Evolutionary conservation across 805 yeast species (phyloP), one percentile per base, ranked within the genome.

Genomic region (Yarrowia porcina): DNA sequence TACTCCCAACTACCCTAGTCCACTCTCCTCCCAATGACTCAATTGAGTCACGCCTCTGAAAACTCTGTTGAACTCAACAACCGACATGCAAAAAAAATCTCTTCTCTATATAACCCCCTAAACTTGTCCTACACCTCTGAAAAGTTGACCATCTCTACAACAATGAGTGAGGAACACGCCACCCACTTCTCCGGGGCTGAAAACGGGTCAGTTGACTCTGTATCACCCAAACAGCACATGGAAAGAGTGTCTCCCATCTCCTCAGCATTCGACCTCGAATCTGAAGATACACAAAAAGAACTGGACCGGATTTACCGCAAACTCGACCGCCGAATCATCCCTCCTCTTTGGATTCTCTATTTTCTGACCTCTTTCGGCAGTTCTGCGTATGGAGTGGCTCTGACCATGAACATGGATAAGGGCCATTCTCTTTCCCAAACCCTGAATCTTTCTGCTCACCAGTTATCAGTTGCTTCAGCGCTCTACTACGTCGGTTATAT

Each of bases 401-500:
- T 89, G 64, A 89, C 96, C 8, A 89, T 89, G 96, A 89, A 89
- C 74, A 69, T 71, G 32, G 80, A 76, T 25, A 74, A 71, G 32
- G 84, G 84, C 9, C 91, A 89, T 68, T 87, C 94, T 0, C 73
- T 89, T 64, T 69, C 69, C 1, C 83, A 80, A 65, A 71, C 82
- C 9, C 78, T 89, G 32, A 67, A 76, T 0, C 76, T 88, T 64
- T 77, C 80, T 1, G 20, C 84, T 1, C 83, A 86, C 61, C 82
- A 88, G 66, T 80, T 82, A 0, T 83, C 92, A 2, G 82, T 87
- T 1, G 96, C 96, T 2, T 84, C 88, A 20, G 94, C 96, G 0
- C 77, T 90, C 42, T 86, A 87, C 76, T 89, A 83, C 69, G 96
- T 90, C 17, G 96, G 92, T 5, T 89, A 83, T 72, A 89, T 90